Percentiles rank a stretch among this genome's conserved stretches.
Conservation (phyloP, 768 basidiomycete genomes). For the Amanita phalloides region DNA sequence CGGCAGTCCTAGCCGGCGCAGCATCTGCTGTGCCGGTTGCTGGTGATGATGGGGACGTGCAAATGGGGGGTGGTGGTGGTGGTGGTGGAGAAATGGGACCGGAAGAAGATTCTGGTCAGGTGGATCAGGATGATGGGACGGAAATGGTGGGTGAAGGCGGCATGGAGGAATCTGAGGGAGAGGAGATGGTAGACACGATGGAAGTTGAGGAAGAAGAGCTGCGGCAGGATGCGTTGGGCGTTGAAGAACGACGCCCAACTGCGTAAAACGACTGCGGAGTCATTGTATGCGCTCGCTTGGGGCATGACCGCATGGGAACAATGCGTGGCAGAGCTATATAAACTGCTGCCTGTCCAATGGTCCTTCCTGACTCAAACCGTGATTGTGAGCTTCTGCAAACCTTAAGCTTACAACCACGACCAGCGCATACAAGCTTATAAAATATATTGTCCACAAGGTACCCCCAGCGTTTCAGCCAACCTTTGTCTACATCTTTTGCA, state of each 20-base stretch:
- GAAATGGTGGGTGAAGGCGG: background rate
- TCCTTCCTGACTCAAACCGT: background rate
- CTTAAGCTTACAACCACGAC: constrained; percentile 6
- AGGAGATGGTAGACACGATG: constrained; percentile 29
- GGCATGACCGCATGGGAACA: no score
- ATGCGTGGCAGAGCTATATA: background rate
- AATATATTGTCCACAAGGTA: background rate
- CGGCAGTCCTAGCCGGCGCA: background rate
- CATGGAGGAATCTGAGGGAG: constrained; percentile 22
- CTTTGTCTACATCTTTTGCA: background rate
- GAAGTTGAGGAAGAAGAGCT: constrained; percentile 35
- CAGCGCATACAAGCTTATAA: background rate
- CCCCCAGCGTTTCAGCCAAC: background rate
- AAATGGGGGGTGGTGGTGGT: constrained; percentile 7
- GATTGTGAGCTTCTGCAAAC: constrained; percentile 5
- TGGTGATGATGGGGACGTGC: constrained; percentile 10
- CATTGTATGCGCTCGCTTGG: no score
- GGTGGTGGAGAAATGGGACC: constrained; percentile 26
- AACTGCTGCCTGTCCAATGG: background rate
- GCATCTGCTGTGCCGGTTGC: background rate
- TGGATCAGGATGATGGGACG: no score
- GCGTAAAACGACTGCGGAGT: no score
- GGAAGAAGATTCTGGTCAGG: constrained; percentile 24
- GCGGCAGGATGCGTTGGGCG: constrained; percentile 22
- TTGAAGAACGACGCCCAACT: constrained; percentile 17